phyloP scores from a whole-genome alignment of 331 rosid species.

The Cydonia oblonga region DNA sequence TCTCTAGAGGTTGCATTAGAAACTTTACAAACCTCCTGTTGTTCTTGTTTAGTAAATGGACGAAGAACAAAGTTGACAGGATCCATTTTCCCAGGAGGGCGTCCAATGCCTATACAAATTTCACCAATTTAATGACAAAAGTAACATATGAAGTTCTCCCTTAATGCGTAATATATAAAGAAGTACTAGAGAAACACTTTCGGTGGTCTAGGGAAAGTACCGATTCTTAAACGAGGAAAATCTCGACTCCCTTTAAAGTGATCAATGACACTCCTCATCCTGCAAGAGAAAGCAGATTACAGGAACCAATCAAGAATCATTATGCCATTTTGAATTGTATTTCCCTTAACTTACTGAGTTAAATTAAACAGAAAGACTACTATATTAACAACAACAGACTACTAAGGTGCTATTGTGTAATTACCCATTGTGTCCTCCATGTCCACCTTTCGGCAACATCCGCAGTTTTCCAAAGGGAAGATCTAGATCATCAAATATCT shows the following conservation, averaged over 20 bases:
- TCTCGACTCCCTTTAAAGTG: constrained; percentile 66
- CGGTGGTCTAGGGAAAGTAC: constrained; percentile 23
- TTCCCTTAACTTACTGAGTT: neutral
- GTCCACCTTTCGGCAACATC: constrained; percentile 93
- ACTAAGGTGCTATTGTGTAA: constrained; percentile 1
- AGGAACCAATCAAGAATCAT: neutral
- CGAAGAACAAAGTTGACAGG: constrained; percentile 70
- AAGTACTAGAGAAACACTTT: neutral
- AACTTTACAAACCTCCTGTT: constrained; percentile 47
- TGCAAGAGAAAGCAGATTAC: constrained; percentile 20
- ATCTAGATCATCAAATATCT: constrained; percentile 92
- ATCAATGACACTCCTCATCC: constrained; percentile 53
- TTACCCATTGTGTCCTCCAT: constrained; percentile 98
- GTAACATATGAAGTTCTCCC: neutral
- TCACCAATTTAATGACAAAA: constrained; percentile 8
- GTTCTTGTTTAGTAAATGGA: constrained; percentile 65
- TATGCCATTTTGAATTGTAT: neutral
- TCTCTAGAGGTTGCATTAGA: neutral
- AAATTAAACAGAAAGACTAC: neutral
- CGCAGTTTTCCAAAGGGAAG: constrained; percentile 78
- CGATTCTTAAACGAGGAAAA: constrained; percentile 79
- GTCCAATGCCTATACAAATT: constrained; percentile 56
- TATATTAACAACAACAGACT: neutral
- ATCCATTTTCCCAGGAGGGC: constrained; percentile 91
- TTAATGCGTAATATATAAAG: neutral